Base-by-base conservation (phyloP, 1,284 basidiomycete species). In the Moesziomyces sp. region DNA sequence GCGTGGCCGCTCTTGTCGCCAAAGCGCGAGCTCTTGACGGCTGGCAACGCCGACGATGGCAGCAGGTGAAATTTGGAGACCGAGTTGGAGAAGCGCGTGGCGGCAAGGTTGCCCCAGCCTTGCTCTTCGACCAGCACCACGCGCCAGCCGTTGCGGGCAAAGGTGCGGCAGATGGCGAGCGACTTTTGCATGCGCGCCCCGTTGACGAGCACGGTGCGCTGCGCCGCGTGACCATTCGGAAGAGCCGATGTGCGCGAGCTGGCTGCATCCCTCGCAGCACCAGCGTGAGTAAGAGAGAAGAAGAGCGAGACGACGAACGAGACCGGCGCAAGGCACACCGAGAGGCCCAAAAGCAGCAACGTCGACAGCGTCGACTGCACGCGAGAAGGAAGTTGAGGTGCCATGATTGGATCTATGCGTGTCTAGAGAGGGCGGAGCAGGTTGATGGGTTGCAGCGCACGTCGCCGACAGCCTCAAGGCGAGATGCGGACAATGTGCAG, bases 121-220 rank as follows among this genome's bases (percentile, higher is more conserved):
- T 69, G 68, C 71, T 86, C 85, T 55, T 86, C 86, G 14, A 85
- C 85, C 8, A 85, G 81, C 8, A 86, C 82, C 3, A 86, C 85
- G n/a, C 78, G 75, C 78, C 83, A 86, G n/a, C 86, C 86, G 33
- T 84, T 83, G 47, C 83, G 76, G 26, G 83, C 83, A 61, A 86
- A 84, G 0, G 85, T 84, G 28, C 86, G 70, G n/a, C 83, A 84
- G 38, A 86, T 76, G 80, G 79, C 81, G 56, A 86, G 76, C 23
- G 85, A 82, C 58, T 86, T 86, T 24, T 84, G 80, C 83, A 85
- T 86, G n/a, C 85, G 74, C 19, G 85, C 85, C 30, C 86, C 86
- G 58, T 83, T 86, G 51, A 86, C 81, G 8, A 86, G 81, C 9
- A 85, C 86, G 19, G 72, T 82, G n/a, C 64, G 55, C 52, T 68